A percentile compares a stretch with the other conserved stretches of the same genome.
Conservation (phyloP, 2,329 filamentous ascomycete genomes). For the Hypoxylon sp. region DNA sequence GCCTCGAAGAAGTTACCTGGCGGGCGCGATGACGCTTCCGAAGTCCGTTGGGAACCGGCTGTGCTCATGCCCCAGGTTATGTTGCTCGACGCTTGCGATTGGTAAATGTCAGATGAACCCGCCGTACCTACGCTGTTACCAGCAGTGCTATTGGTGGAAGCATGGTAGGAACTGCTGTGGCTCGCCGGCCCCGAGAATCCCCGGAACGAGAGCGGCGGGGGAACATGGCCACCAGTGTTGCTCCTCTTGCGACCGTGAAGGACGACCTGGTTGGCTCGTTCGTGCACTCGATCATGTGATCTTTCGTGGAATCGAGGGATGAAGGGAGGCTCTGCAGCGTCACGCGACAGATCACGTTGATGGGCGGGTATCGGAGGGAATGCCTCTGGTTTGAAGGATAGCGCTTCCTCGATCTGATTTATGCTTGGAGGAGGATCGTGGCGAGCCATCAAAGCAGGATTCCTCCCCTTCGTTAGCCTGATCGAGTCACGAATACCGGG, state of each 20-base stretch:
- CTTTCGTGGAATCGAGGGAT: slow-evolving; percentile 78
- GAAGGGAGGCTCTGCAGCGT: slow-evolving; percentile 77
- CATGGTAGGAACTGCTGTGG: slow-evolving; percentile 58
- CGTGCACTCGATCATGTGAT: slow-evolving; percentile 57
- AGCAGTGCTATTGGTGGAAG: slow-evolving; percentile 68
- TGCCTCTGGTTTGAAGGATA: slow-evolving; percentile 54
- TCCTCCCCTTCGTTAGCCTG: slow-evolving; percentile 83
- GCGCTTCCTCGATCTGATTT: slow-evolving; percentile 54
- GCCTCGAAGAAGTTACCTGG: slow-evolving; percentile 82
- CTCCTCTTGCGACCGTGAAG: slow-evolving; percentile 87
- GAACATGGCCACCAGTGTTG: slow-evolving; percentile 83
- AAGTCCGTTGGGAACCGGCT: slow-evolving; percentile 63
- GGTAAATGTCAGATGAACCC: slow-evolving; percentile 72
- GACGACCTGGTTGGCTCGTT: slow-evolving; percentile 60
- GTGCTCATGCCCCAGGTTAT: slow-evolving; percentile 62
- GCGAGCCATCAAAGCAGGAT: slow-evolving; percentile 56
- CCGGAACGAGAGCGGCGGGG: slow-evolving; percentile 79
- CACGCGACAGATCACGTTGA: slow-evolving; percentile 64
- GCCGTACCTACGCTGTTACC: slow-evolving; percentile 70
- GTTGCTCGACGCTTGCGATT: slow-evolving; percentile 64
- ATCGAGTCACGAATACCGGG: slow-evolving; percentile 87
- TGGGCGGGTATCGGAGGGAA: slow-evolving; percentile 55
- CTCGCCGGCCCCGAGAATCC: slow-evolving; percentile 76
- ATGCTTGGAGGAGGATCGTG: slow-evolving; percentile 54
- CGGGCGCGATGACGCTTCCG: slow-evolving; percentile 66